Base-by-base conservation (phyloP, 73 alveolate species). In the Paramecium pentaurelia region DNA sequence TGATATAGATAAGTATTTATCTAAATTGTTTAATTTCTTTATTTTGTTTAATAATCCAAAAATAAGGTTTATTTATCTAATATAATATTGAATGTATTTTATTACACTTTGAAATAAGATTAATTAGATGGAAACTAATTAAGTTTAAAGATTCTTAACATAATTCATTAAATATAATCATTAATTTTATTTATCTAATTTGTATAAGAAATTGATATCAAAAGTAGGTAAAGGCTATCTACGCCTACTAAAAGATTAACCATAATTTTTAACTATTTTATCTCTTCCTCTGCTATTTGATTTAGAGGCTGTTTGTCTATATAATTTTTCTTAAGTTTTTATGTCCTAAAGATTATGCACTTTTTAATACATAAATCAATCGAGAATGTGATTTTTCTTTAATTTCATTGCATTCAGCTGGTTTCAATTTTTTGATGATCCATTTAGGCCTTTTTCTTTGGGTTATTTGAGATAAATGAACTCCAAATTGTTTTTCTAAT, bases 361-460 rank as follows among this genome's bases (percentile, higher is more conserved):
- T 64, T 30, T 27, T 20, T 8, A n/a, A 8, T 64, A 64, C 84
- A 32, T 64, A 28, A 32, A 64, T 34, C 11, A 20, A 3, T 16
- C 28, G 34, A 7, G 70, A 54, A 54, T 54, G 6, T 18, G 18
- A 8, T 28, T 64, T 25, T 25, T 64, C 30, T 12, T 64, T 34
- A 64, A 11, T 28, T 28, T 32, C 28, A 2, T 9, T n/a, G 32
- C 28, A 14, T 40, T 80, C 91, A 5, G 18, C 60, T 0, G 34
- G 87, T 40, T 80, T 40, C 32, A 47, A 27, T 80, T 80, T 80
- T 47, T 80, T 80, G 1, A 80, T 80, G 11, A 80, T 49, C 91
- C 91, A 80, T 47, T 47, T 80, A 80, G 71, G 47, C n/a, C 91
- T 64, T 32, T 20, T 12, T 25, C 59, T 34, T 34, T 44, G 47